Percentiles rank a stretch among this genome's conserved stretches.
Conservation (phyloP, 139 green algal species). For the Zygnema cylindricum region DNA sequence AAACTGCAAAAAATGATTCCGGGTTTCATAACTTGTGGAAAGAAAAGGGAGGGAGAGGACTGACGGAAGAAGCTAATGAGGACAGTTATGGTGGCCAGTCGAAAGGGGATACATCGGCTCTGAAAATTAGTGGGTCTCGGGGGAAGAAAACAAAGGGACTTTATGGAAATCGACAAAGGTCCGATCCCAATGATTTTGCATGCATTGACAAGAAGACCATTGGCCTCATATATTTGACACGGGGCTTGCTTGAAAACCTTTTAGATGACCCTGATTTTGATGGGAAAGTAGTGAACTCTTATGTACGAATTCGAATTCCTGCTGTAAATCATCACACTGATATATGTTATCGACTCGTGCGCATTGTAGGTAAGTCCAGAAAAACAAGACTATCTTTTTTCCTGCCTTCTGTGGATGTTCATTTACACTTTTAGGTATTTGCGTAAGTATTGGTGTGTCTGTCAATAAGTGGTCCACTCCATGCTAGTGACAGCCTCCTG, state of each 20-base stretch:
- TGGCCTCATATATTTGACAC: conserved; percentile 3
- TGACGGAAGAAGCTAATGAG: background rate
- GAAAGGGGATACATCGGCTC: background rate
- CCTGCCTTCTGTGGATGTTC: too few species aligned
- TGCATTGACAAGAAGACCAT: conserved; percentile 13
- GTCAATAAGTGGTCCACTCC: too few species aligned
- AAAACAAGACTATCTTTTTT: background rate
- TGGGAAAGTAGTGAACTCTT: conserved; percentile 27
- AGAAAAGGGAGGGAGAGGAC: background rate
- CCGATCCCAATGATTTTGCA: conserved; percentile 15
- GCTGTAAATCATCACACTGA: background rate
- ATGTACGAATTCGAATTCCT: conserved; percentile 36
- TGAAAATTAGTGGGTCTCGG: too few species aligned
- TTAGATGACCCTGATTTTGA: conserved; percentile 37
- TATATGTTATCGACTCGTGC: conserved; percentile 34
- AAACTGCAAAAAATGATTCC: too few species aligned
- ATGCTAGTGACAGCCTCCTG: too few species aligned
- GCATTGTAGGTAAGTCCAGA: conserved; percentile 26
- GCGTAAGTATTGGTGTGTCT: too few species aligned
- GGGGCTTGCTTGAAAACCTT: conserved; percentile 29
- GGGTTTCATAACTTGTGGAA: too few species aligned
- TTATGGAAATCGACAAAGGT: too few species aligned
- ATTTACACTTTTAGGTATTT: too few species aligned
- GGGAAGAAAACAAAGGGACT: too few species aligned
- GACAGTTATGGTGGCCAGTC: background rate